Percentiles rank a stretch among this genome's conserved stretches.
These are phyloP conservation scores for Microthlaspi erraticum DNA, from an alignment of 345 rosid genomes.

Conservation along the genomic window DNA sequence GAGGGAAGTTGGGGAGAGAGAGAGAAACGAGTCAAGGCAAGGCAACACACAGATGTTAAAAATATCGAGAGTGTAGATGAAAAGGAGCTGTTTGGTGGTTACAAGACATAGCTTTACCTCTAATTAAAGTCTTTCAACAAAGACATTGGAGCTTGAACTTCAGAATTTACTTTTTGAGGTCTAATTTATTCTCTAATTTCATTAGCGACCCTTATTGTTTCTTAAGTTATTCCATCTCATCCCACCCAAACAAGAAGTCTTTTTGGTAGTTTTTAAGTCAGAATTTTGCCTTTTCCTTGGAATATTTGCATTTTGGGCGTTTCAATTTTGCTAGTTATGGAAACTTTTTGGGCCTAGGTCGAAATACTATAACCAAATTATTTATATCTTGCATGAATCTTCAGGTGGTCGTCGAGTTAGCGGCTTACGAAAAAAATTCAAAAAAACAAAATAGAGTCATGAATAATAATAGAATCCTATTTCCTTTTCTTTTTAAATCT, in stretches of 20 bases:
- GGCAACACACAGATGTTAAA: slow-evolving; percentile 13
- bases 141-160: slow-evolving; percentile 43
- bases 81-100: slow-evolving; percentile 61
- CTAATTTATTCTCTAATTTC: slow-evolving; percentile 35
- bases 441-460: too few species aligned
- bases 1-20: slow-evolving; percentile 51
- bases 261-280: neutral
- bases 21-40: slow-evolving; percentile 31
- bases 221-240: neutral
- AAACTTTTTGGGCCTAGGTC: neutral
- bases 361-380: too few species aligned
- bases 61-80: slow-evolving; percentile 27
- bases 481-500: too few species aligned
- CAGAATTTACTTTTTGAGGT: slow-evolving; percentile 32
- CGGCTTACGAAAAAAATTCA: too few species aligned
- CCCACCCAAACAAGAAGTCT: slow-evolving; percentile 17
- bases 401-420: too few species aligned
- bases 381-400: too few species aligned
- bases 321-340: slow-evolving; percentile 10
- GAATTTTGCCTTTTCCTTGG: slow-evolving; percentile 17
- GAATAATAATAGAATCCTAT: too few species aligned
- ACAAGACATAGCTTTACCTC: slow-evolving; percentile 66
- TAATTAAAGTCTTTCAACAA: slow-evolving; percentile 59
- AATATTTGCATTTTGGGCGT: neutral
- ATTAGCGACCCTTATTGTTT: slow-evolving; percentile 11